These are phyloP conservation scores for Solanum chilense DNA, from an alignment of 257 asterid species.

Conservation along the genomic window DNA sequence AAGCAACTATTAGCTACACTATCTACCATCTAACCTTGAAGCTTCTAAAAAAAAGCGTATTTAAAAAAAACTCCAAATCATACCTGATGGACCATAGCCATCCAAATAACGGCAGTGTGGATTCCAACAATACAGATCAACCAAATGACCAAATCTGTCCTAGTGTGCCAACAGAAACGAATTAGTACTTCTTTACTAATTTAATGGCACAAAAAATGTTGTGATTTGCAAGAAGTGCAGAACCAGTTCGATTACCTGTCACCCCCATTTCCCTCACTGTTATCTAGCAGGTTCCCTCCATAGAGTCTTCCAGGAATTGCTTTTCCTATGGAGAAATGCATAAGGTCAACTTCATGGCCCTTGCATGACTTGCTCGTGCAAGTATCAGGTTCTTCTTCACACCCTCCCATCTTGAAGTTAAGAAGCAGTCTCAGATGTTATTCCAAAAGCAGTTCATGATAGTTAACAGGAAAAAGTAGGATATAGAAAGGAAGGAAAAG, in stretches of 20 bases:
- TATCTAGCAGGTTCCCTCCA: constrained; percentile 43
- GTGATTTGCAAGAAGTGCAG: neutral
- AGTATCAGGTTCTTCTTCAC: constrained; percentile 31
- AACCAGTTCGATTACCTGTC: constrained; percentile 35
- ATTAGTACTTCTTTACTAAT: neutral
- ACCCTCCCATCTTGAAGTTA: constrained; percentile 49
- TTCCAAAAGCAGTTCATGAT: neutral
- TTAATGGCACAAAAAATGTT: neutral
- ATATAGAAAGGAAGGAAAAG: neutral
- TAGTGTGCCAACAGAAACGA: constrained; percentile 2
- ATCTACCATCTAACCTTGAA: neutral
- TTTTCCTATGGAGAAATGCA: constrained; percentile 57
- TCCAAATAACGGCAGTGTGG: constrained; percentile 52
- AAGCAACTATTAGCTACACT: neutral
- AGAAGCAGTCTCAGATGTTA: constrained; percentile 2
- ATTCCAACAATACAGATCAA: constrained; percentile 50
- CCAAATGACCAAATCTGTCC: constrained; percentile 53
- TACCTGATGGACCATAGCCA: constrained; percentile 47
- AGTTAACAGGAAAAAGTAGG: neutral
- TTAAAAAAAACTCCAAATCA: neutral
- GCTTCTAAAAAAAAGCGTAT: neutral
- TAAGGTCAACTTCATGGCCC: constrained; percentile 57
- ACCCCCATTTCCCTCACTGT: constrained; percentile 43
- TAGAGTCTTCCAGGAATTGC: constrained; percentile 67
- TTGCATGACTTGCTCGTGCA: constrained; percentile 54